These are phyloP conservation scores for Chlamydomonas schloesseri DNA, from an alignment of 139 green algal species.

Conservation along the genomic window DNA sequence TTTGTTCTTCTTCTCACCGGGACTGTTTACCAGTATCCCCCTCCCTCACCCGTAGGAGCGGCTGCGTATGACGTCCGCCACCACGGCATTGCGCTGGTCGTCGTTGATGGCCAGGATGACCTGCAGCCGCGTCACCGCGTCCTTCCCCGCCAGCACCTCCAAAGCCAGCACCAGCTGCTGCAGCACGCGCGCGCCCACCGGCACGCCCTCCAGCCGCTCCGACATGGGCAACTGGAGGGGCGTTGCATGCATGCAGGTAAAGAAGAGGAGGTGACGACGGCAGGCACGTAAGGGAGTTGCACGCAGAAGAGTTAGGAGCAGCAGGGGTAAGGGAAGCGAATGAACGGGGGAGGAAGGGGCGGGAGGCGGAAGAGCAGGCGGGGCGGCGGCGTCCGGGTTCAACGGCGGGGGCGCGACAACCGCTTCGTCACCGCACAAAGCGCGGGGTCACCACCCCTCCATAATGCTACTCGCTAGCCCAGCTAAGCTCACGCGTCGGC, in stretches of 20 bases:
- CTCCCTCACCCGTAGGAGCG: slow-evolving; percentile 50
- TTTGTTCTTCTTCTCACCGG: too few species aligned
- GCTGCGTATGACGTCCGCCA: slow-evolving; percentile 43
- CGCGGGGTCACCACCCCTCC: too few species aligned
- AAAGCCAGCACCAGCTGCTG: slow-evolving; percentile 53
- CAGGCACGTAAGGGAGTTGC: too few species aligned
- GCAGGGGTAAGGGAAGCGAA: too few species aligned
- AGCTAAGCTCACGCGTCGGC: too few species aligned
- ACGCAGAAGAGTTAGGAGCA: too few species aligned
- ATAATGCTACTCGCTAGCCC: too few species aligned
- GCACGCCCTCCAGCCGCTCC: slow-evolving; percentile 50
- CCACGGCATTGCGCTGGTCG: slow-evolving; percentile 50
- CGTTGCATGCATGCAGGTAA: not conserved
- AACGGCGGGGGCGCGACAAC: too few species aligned
- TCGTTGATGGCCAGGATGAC: slow-evolving; percentile 57
- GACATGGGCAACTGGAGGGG: slow-evolving; percentile 16
- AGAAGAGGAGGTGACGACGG: too few species aligned
- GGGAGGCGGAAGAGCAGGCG: not conserved
- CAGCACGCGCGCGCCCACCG: slow-evolving; percentile 42
- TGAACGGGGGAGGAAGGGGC: not conserved
- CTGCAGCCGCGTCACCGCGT: slow-evolving; percentile 37
- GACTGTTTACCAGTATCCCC: too few species aligned
- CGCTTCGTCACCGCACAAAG: too few species aligned
- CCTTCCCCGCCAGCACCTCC: slow-evolving; percentile 33
- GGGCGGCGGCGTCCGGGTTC: not conserved